A percentile compares a stretch with the other conserved stretches of the same genome.
Conservation (phyloP, 148 eudicot genomes). For the Spergularia bocconei region DNA sequence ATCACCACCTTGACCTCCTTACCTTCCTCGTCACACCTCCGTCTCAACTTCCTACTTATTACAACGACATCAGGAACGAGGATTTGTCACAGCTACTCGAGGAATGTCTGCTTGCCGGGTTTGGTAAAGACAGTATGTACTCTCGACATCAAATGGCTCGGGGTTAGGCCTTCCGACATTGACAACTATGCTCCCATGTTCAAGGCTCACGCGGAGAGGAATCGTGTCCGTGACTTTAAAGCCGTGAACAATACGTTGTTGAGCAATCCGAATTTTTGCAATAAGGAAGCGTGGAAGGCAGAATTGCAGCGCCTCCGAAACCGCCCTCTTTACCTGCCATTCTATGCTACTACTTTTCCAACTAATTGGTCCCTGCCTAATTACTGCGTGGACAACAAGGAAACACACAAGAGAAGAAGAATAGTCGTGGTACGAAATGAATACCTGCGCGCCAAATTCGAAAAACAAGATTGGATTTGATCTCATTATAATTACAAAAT, state of each 20-base stretch:
- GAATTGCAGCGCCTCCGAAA: neutral
- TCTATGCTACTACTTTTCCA: no score
- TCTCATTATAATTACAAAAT: no score
- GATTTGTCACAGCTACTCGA: neutral
- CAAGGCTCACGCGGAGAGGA: neutral
- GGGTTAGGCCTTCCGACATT: neutral
- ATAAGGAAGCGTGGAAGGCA: conserved; percentile 4
- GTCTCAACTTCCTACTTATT: neutral
- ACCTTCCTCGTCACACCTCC: conserved; percentile 1
- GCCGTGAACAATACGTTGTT: neutral
- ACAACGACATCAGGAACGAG: neutral
- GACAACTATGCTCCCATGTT: neutral
- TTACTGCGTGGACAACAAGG: no score
- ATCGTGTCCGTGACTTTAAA: neutral
- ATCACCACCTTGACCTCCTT: neutral
- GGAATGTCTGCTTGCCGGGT: neutral
- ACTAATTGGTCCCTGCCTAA: no score
- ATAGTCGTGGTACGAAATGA: no score
- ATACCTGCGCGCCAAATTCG: no score
- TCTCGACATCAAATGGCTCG: neutral
- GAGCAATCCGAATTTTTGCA: neutral
- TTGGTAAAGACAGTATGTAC: neutral
- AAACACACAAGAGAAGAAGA: no score
- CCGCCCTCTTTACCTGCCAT: no score
- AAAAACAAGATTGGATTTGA: no score